Evolutionary conservation across 2,329 filamentous ascomycete species (phyloP).

Genomic region (Pyricularia sp.): DNA sequence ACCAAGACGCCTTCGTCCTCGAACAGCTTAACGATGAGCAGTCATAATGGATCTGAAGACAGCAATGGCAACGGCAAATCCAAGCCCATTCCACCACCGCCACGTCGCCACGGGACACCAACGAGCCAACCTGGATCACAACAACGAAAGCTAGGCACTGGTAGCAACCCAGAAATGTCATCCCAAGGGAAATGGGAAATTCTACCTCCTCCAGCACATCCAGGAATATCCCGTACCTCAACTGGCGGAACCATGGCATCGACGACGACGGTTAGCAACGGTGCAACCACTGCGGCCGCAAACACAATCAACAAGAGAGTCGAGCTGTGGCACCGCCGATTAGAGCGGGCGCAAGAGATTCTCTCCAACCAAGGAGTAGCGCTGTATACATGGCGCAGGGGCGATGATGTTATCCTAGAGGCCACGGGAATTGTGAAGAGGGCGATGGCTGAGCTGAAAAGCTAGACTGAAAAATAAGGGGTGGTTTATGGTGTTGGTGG

Average conservation of each 20-base stretch:
- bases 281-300: slow-evolving; percentile 3
- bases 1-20: slow-evolving; percentile 8
- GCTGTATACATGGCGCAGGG: slow-evolving; percentile 64
- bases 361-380: slow-evolving; percentile 57
- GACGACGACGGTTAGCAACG: background rate
- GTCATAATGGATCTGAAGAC: slow-evolving; percentile 3
- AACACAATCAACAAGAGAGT: slow-evolving; percentile 53
- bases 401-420: slow-evolving; percentile 59
- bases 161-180: background rate
- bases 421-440: slow-evolving; percentile 55
- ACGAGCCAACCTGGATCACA: slow-evolving; percentile 8
- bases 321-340: slow-evolving; percentile 61
- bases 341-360: slow-evolving; percentile 52
- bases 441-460: slow-evolving; percentile 28
- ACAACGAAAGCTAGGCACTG: background rate
- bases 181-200: background rate
- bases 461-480: background rate
- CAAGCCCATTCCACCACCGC: slow-evolving; percentile 22
- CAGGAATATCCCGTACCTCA: background rate
- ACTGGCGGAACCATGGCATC: slow-evolving; percentile 4
- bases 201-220: background rate
- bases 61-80: slow-evolving; percentile 5
- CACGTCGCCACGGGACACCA: slow-evolving; percentile 8
- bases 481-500: background rate
- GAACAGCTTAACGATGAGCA: background rate